Evolutionary conservation across 306 rosid genomes (phyloP).

Genomic region (Corylus heterophylla): DNA sequence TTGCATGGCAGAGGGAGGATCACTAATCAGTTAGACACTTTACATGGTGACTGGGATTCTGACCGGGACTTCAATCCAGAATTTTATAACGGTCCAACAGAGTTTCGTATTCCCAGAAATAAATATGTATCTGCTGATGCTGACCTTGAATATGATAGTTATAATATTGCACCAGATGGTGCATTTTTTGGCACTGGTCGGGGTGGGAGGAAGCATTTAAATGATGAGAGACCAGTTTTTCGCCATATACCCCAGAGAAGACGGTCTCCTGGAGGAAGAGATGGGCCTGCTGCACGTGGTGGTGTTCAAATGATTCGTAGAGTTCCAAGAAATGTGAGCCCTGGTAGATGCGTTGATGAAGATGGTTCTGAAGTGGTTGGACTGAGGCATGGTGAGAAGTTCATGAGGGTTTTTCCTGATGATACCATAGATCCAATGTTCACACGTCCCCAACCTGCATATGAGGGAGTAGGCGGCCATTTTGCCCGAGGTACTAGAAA

Average conservation of each 20-base stretch:
- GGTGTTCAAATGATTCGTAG: conserved; percentile 60
- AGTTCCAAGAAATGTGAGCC: conserved; percentile 61
- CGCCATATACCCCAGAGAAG: conserved; percentile 64
- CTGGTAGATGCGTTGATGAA: conserved; percentile 57
- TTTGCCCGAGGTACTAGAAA: conserved; percentile 62
- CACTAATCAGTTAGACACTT: conserved; percentile 35
- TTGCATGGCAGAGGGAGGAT: conserved; percentile 71
- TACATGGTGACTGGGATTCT: conserved; percentile 63
- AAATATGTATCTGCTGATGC: conserved; percentile 54
- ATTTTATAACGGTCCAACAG: conserved; percentile 59
- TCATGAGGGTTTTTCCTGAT: conserved; percentile 54
- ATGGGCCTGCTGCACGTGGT: conserved; percentile 29
- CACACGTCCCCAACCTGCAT: conserved; percentile 56
- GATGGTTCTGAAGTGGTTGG: conserved; percentile 63
- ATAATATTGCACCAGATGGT: conserved; percentile 52
- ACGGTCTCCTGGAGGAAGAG: conserved; percentile 65
- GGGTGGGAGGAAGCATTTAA: conserved; percentile 62
- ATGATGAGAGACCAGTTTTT: conserved; percentile 48
- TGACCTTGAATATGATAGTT: conserved; percentile 55
- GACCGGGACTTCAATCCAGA: conserved; percentile 61
- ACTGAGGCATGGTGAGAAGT: conserved; percentile 62
- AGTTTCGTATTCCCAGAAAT: conserved; percentile 61
- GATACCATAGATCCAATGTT: conserved; percentile 54
- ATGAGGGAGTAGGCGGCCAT: conserved; percentile 56
- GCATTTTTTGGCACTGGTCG: conserved; percentile 61